Percentiles rank a stretch among this genome's conserved stretches.
Conservation (phyloP, 2,329 filamentous ascomycete genomes). For the Scytalidium sp. region DNA sequence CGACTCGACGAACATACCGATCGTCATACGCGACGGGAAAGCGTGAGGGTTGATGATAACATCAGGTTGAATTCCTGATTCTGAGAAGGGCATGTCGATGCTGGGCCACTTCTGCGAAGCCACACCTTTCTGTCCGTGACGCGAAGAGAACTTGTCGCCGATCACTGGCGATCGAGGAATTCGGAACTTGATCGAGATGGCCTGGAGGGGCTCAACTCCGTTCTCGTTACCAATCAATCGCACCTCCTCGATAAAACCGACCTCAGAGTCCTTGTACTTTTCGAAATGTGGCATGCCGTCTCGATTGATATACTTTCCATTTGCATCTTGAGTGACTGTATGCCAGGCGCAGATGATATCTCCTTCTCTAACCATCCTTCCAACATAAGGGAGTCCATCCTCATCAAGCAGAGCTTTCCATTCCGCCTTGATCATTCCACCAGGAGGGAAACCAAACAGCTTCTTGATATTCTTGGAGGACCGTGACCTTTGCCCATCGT, state of each 20-base stretch:
- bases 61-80: constrained; percentile 94
- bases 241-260: constrained; percentile 88
- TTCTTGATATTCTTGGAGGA: constrained; percentile 70
- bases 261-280: constrained; percentile 91
- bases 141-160: constrained; percentile 98
- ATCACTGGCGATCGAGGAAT: constrained; percentile 89
- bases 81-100: constrained; percentile 93
- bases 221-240: constrained; percentile 83
- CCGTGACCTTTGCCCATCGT: constrained; percentile 65
- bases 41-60: constrained; percentile 99
- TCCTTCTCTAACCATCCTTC: constrained; percentile 73
- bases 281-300: constrained; percentile 85
- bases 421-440: constrained; percentile 66
- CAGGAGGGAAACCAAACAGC: constrained; percentile 87
- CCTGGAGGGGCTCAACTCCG: constrained; percentile 79
- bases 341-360: constrained; percentile 89
- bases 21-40: constrained; percentile 99
- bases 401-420: constrained; percentile 74
- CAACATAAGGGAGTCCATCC: constrained; percentile 82
- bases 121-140: constrained; percentile 98
- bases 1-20: constrained; percentile 98
- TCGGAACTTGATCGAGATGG: constrained; percentile 88
- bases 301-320: constrained; percentile 76
- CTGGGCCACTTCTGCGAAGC: constrained; percentile 93
- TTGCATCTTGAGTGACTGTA: constrained; percentile 77